Percentiles rank a stretch among this genome's conserved stretches.
Conservation (phyloP, 306 rosid species). For the Trifolium pratense region DNA sequence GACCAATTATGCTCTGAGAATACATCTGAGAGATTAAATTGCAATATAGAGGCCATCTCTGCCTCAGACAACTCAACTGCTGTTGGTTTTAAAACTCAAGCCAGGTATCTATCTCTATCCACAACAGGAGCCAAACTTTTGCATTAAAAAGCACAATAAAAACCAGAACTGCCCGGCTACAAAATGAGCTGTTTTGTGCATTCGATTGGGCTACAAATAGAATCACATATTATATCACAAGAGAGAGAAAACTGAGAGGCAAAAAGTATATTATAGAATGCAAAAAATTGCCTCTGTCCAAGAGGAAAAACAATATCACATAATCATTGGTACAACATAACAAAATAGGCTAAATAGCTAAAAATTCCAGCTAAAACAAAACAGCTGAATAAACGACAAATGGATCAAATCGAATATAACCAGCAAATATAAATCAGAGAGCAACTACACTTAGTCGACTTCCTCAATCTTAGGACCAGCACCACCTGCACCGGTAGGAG, state of each 20-base stretch:
- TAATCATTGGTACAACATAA: not conserved
- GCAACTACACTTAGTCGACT: conserved; percentile 42
- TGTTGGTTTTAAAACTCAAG: conserved; percentile 43
- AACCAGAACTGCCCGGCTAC: too few relatives aligned
- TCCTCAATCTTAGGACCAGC: conserved; percentile 53
- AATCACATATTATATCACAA: too few relatives aligned
- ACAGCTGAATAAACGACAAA: not conserved
- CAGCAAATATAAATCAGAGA: not conserved
- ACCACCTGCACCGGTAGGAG: conserved; percentile 46
- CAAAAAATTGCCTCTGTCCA: too few relatives aligned
- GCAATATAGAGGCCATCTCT: conserved; percentile 51
- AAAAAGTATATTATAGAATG: too few relatives aligned
- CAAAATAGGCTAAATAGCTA: not conserved
- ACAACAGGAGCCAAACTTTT: conserved; percentile 53
- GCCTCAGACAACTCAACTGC: conserved; percentile 50
- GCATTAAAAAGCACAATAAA: too few relatives aligned
- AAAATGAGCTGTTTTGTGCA: too few relatives aligned
- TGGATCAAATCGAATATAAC: not conserved
- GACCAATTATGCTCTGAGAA: conserved; percentile 51
- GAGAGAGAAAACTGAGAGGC: too few relatives aligned
- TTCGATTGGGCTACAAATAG: too few relatives aligned
- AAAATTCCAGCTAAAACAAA: not conserved
- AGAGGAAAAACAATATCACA: not conserved
- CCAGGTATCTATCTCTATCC: conserved; percentile 53
- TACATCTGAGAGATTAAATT: conserved; percentile 56